Evolutionary conservation across 768 basidiomycete genomes (phyloP), one percentile per base, ranked within the genome.

Genomic region (Porpolomopsis calyptriformis): DNA sequence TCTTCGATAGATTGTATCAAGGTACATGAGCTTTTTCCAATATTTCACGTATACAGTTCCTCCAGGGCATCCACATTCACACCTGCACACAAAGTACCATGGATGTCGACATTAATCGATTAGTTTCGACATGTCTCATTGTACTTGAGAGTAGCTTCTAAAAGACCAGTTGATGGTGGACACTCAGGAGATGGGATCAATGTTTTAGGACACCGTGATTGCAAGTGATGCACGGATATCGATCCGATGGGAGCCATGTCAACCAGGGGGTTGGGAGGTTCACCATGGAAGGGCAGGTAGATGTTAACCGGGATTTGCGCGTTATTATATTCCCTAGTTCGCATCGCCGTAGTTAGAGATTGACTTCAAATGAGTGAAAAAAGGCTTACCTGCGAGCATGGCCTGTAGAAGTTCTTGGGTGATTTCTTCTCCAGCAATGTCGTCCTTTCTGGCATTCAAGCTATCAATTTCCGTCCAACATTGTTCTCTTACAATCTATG

Each of bases 381-480:
- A 48, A n/a, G n/a, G n/a, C 86, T 89, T 55, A 75, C 86, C 85
- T 47, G 69, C 66, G 12, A 89, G 70, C 42, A 86, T 64, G 3
- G 83, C 77, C 34, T 80, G 67, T 7, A 88, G 65, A 20, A 83
- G 75, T 16, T 73, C 74, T 41, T 76, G 66, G 5, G 71, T 73
- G 6, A 64, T 67, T n/a, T 66, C 57, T 6, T 48, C 56, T 11
- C 69, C 43, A 1, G 52, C 53, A 1, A 53, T 46, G 5, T 66
- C 58, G 9, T 51, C 55, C 6, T 57, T 57, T 11, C 59, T 57
- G 12, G 53, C 47, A 25, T 59, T 55, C 11, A 66, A 49, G 8
- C 65, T 68, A 54, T 86, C 83, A 3, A 76, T 68, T 22, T 89
- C 89, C 14, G 89, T 55, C 87, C 87, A 90, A 54, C 81, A 84